Conservation (phyloP, 1,284 basidiomycete genomes). For the Cryptococcus hybrid region DNA sequence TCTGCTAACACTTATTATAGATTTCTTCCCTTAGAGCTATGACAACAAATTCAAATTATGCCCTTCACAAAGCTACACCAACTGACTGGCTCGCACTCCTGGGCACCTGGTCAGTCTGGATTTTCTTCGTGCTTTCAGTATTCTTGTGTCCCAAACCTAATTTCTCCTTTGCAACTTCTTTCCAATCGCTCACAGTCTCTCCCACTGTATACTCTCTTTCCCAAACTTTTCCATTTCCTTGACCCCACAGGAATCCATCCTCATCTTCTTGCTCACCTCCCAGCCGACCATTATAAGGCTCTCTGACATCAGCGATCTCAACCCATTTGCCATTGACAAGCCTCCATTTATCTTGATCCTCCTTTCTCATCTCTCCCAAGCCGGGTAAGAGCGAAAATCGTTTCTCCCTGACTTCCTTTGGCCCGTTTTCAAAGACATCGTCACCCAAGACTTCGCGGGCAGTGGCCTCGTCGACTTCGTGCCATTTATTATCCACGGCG, state of each 20-base stretch:
- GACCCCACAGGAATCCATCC: slow-evolving; percentile 8
- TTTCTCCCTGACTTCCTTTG: slow-evolving; percentile 20
- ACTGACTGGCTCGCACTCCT: neutral
- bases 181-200: slow-evolving; percentile 16
- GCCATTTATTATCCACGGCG: slow-evolving; percentile 31
- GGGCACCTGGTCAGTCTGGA: neutral
- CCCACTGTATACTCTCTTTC: slow-evolving; percentile 19
- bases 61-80: neutral
- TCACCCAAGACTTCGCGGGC: slow-evolving; percentile 38
- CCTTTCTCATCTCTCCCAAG: slow-evolving; percentile 8
- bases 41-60: no score
- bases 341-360: neutral
- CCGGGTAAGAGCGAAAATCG: slow-evolving; percentile 20
- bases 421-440: slow-evolving; percentile 29
- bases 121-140: neutral
- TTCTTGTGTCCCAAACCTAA: neutral
- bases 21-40: no score
- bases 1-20: no score
- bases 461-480: slow-evolving; percentile 39
- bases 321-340: neutral
- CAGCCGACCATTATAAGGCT: neutral
- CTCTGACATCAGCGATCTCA: neutral
- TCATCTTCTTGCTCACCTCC: slow-evolving; percentile 5
- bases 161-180: slow-evolving; percentile 7
- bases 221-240: slow-evolving; percentile 14